These are phyloP conservation scores for Penicillium sp. DNA, from an alignment of 2,329 filamentous ascomycete genomes.

Conservation along the genomic window DNA sequence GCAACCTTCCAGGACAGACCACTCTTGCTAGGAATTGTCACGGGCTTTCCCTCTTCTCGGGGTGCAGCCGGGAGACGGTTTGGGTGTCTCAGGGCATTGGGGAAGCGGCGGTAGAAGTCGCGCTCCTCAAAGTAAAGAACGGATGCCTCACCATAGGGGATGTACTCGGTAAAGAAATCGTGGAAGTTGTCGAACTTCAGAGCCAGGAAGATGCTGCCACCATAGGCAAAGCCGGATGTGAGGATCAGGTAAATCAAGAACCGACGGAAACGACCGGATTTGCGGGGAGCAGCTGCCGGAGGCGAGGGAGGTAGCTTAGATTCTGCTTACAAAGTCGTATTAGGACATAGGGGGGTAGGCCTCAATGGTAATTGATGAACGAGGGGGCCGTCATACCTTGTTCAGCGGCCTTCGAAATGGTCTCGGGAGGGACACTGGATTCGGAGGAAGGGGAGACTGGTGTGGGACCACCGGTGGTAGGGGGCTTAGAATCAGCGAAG, in stretches of 20 bases:
- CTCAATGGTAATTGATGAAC: slow-evolving; percentile 7
- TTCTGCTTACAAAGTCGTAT: slow-evolving; percentile 41
- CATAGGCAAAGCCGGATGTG: slow-evolving; percentile 74
- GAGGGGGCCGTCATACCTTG: slow-evolving; percentile 25
- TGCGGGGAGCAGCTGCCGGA: slow-evolving; percentile 54
- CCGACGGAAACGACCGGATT: slow-evolving; percentile 70
- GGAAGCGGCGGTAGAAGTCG: slow-evolving; percentile 86
- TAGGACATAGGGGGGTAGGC: slow-evolving; percentile 16
- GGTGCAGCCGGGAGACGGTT: slow-evolving; percentile 34
- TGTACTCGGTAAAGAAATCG: slow-evolving; percentile 97
- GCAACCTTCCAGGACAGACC: slow-evolving; percentile 78
- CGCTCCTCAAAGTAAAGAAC: slow-evolving; percentile 95
- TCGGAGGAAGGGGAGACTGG: slow-evolving; percentile 45
- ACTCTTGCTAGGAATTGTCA: slow-evolving; percentile 81
- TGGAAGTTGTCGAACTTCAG: slow-evolving; percentile 96
- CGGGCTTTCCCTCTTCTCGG: slow-evolving; percentile 61
- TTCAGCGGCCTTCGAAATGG: slow-evolving; percentile 45
- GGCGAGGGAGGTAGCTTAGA: slow-evolving; percentile 36
- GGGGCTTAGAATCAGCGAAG: slow-evolving; percentile 50
- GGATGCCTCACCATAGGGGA: slow-evolving; percentile 90
- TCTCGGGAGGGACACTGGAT: slow-evolving; percentile 50
- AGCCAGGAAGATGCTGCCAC: slow-evolving; percentile 86
- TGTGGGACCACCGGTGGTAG: slow-evolving; percentile 36
- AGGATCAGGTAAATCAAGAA: slow-evolving; percentile 74
- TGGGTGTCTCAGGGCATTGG: slow-evolving; percentile 51